A percentile compares a stretch with the other conserved stretches of the same genome.
These are phyloP conservation scores for Crithidia expoeki DNA, from an alignment of 208 protist species.

Conservation along the genomic window DNA sequence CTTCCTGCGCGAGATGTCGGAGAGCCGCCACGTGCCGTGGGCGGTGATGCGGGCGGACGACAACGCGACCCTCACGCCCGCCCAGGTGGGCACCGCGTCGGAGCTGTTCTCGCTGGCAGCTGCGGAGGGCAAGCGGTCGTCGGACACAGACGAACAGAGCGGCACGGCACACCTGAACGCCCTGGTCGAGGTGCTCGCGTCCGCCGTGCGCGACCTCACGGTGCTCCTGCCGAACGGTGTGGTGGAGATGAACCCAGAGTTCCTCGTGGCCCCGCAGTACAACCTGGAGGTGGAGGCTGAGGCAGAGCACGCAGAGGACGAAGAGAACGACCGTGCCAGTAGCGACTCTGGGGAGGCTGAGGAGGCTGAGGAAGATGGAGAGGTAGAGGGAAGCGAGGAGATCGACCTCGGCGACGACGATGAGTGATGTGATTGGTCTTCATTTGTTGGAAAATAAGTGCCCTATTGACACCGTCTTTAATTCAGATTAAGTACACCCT, in stretches of 20 bases:
- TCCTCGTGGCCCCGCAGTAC: conserved; percentile 76
- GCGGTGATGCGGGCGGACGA: conserved; percentile 76
- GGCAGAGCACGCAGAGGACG: conserved; percentile 30
- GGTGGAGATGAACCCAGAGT: conserved; percentile 80
- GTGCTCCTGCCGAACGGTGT: conserved; percentile 81
- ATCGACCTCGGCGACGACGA: conserved; percentile 33
- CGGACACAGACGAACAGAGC: conserved; percentile 30
- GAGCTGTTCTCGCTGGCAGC: conserved; percentile 63
- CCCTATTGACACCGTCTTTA: conserved; percentile 2
- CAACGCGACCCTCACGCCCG: conserved; percentile 51
- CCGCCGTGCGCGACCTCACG: conserved; percentile 62
- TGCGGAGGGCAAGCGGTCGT: conserved; percentile 52
- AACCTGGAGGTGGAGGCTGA: conserved; percentile 39
- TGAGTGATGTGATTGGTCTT: conserved; percentile 9
- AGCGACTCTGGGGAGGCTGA: conserved; percentile 24
- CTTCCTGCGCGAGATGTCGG: conserved; percentile 83
- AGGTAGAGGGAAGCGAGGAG: conserved; percentile 37
- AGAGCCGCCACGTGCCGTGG: conserved; percentile 81
- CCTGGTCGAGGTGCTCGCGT: conserved; percentile 52
- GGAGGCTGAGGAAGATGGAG: conserved; percentile 28
- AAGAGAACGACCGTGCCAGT: conserved; percentile 44
- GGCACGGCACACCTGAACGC: conserved; percentile 52
- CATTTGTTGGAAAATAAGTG: not conserved
- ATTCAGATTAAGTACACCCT: conserved; percentile 9
- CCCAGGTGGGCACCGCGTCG: conserved; percentile 55